Base-by-base conservation (phyloP, 2,329 filamentous ascomycete species). In the Sporothrix luriei region DNA sequence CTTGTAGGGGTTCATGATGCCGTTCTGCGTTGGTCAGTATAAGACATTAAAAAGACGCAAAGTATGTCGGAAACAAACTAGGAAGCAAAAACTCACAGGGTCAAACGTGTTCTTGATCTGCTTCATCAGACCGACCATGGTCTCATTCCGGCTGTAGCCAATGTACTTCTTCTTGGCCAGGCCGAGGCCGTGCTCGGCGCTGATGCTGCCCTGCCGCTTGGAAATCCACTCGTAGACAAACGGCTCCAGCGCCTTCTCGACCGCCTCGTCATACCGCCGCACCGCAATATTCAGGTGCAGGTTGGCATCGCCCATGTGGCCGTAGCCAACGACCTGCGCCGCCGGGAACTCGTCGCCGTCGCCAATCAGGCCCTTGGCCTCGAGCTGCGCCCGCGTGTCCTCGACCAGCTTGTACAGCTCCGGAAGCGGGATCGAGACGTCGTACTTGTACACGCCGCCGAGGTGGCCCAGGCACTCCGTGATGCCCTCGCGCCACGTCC, bases 1-100 rank as follows among this genome's bases (percentile, higher is more conserved):
- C 82, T 98, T 98, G 84, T 98, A 98, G 0, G 94, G 94, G 81
- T 97, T 98, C 93, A 98, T 96, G 80, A 98, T 98, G 62, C 93
- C 94, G 75, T 97, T 97, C 93, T 97, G 67, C 61, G 66, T 73
- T 73, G 73, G 75, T 74, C 68, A 71, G 72, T 38, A 64, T 65
- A 40, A 14, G 16, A 19, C 13, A 62, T 14, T 11, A 21, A 29
- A 11, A 21, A 1, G 38, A 55, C 55, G 54, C 26, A 33, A 11
- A 11, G 21, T 33, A 40, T n/a, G 40, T 46, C 21, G 40, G 40
- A 29, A 48, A 48, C 57, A 61, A 19, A 43, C 10, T 26, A 9
- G 48, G 19, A 48, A 38, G n/a, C n/a, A 21, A 40, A 9, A 29
- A 46, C 92, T 88, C 82, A 97, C 93, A 76, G 94, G 95, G 81